Evolutionary conservation across 2,329 filamentous ascomycete genomes (phyloP).

Genomic region (Fusarium buxicola): DNA sequence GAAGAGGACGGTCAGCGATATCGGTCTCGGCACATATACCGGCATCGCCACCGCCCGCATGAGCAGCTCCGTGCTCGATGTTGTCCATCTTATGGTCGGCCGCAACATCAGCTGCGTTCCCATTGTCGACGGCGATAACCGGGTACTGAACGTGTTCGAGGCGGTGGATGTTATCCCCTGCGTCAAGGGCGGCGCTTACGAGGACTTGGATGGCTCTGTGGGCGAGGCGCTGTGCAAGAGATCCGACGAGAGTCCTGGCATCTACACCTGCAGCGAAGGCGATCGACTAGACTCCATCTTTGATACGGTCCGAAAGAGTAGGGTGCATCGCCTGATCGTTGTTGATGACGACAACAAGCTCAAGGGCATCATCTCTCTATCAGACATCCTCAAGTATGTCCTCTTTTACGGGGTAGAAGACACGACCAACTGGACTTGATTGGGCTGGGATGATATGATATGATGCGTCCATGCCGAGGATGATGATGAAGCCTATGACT

Average conservation of each 20-base stretch:
- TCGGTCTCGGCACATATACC: slow-evolving; percentile 86
- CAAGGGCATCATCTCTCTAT: slow-evolving; percentile 90
- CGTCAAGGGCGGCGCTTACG: slow-evolving; percentile 93
- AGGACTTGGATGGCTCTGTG: slow-evolving; percentile 86
- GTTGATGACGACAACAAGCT: slow-evolving; percentile 90
- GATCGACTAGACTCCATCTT: slow-evolving; percentile 96
- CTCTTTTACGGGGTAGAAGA: slow-evolving; percentile 81
- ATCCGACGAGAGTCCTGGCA: slow-evolving; percentile 91
- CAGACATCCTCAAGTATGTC: slow-evolving; percentile 96
- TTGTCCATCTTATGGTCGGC: slow-evolving; percentile 92
- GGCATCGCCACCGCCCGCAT: slow-evolving; percentile 86
- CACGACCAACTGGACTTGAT: slow-evolving; percentile 39
- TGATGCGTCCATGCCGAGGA: slow-evolving; percentile 19
- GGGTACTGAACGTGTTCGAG: slow-evolving; percentile 95
- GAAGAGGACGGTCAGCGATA: slow-evolving; percentile 86
- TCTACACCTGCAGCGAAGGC: slow-evolving; percentile 93
- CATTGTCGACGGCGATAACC: slow-evolving; percentile 81
- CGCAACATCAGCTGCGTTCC: slow-evolving; percentile 95
- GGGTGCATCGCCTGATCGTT: slow-evolving; percentile 92
- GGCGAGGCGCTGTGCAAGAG: slow-evolving; percentile 90
- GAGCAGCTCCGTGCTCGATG: slow-evolving; percentile 91
- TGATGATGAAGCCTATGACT: slow-evolving; percentile 39
- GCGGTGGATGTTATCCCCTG: slow-evolving; percentile 96
- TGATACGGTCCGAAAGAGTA: slow-evolving; percentile 93
- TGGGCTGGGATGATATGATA: slow-evolving; percentile 1